Evolutionary conservation across 1,139 yeast genomes (phyloP), one percentile per base, ranked within the genome.

Genomic region (Geotrichum fermentans): DNA sequence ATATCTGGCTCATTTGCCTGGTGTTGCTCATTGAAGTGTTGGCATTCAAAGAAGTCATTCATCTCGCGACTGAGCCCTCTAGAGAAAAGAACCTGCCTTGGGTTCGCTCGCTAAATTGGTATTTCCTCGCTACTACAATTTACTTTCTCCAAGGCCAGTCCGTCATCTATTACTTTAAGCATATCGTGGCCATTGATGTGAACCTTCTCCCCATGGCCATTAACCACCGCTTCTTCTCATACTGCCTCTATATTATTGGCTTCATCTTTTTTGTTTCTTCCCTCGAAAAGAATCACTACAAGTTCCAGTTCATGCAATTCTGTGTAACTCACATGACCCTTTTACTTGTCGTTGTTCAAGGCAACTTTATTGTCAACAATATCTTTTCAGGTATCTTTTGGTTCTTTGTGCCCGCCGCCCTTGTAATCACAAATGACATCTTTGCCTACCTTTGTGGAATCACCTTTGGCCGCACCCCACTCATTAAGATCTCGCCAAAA

Each of bases 381-480:
- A 84, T 92, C 53, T 76, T 90, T 59, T 84, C 82, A 56, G 99
- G 98, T 14, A 73, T 92, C 64, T 83, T 89, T 63, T 92, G 99
- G 99, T 88, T 90, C 70, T 73, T 92, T 54, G 75, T 92, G 50
- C 98, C 99, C 2, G 88, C 87, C 52, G 82, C 95, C 3, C 74
- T 92, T 61, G 99, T 92, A 44, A 87, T 92, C 58, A 86, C 89
- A 51, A 92, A 92, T 66, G 99, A 92, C 65, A 89, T 90, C 49
- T 90, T 89, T 74, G 98, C 99, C 32, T 92, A 92, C 65, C 73
- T 92, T 52, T 92, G 97, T 71, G 99, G 99, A 45, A 92, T 92
- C 58, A 87, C 97, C 1, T 89, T 92, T 70, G 99, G 99, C 46
- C 79, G 77, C 56, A 90, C 97, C 43, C 96, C 87, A 64, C 78